A percentile compares a stretch with the other conserved stretches of the same genome.
phyloP scores from a whole-genome alignment of 2,329 filamentous ascomycete species.

The Ascomycota sp. region DNA sequence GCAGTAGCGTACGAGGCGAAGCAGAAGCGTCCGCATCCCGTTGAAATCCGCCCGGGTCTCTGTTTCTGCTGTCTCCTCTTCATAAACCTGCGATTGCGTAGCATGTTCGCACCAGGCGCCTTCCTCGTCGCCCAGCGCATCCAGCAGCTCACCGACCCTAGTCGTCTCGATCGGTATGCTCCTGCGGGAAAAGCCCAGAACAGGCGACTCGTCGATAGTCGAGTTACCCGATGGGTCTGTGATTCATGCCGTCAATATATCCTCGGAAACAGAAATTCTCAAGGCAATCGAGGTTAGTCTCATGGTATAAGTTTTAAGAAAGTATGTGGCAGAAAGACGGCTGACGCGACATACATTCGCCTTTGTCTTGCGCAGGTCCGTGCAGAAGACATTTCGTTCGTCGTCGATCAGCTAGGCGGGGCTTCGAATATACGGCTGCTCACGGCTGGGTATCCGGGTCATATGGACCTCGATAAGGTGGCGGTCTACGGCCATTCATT shows the following conservation, averaged over 20 bases:
- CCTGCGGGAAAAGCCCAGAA: conserved; percentile 2
- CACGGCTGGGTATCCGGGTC: neutral
- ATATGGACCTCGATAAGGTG: conserved; percentile 3
- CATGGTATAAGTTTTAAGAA: too few species aligned
- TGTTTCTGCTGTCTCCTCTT: too few species aligned
- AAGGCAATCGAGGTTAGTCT: neutral
- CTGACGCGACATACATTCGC: too few species aligned
- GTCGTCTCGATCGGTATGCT: conserved; percentile 5
- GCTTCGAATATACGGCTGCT: conserved; percentile 1
- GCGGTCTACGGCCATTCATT: conserved; percentile 15
- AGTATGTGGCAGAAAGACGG: too few species aligned
- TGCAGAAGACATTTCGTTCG: conserved; percentile 12
- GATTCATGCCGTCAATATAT: conserved; percentile 4
- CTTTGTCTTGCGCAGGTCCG: conserved; percentile 8
- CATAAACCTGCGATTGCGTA: too few species aligned
- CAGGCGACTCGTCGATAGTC: conserved; percentile 15
- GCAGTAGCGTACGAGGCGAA: too few species aligned
- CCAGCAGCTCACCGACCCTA: conserved; percentile 4
- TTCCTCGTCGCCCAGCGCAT: conserved; percentile 2
- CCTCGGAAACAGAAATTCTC: conserved; percentile 1
- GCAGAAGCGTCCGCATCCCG: too few species aligned
- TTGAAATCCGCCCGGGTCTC: too few species aligned
- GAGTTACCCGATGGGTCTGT: conserved; percentile 19
- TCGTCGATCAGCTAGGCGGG: conserved; percentile 11
- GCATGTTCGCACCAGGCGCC: too few species aligned